Evolutionary conservation across 345 rosid genomes (phyloP).

Genomic region (Raphanus raphanistrum): DNA sequence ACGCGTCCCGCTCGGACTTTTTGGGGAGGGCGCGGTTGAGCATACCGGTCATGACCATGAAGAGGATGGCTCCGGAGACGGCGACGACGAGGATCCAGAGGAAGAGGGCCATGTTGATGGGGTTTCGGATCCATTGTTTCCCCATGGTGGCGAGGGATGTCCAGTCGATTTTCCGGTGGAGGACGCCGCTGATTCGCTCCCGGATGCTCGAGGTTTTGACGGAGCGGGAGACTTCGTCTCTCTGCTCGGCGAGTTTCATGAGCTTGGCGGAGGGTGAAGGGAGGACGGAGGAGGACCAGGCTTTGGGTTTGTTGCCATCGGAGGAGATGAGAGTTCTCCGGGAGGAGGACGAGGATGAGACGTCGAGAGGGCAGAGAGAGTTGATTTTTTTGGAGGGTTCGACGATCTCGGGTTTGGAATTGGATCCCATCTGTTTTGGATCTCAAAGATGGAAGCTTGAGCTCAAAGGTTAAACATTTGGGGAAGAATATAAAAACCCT

Average conservation of each 20-base stretch:
- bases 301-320: conserved; percentile 37
- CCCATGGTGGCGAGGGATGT: conserved; percentile 50
- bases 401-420: conserved; percentile 44
- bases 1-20: conserved; percentile 55
- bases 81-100: conserved; percentile 73
- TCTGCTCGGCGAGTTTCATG: conserved; percentile 59
- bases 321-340: conserved; percentile 44
- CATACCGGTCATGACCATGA: conserved; percentile 98
- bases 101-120: conserved; percentile 73
- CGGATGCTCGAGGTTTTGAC: conserved; percentile 52
- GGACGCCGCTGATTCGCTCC: conserved; percentile 57
- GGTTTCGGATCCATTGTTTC: conserved; percentile 36
- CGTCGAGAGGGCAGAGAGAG: conserved; percentile 40
- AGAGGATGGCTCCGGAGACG: conserved; percentile 87
- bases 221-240: conserved; percentile 65
- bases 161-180: conserved; percentile 71
- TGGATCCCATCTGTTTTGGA: conserved; percentile 46
- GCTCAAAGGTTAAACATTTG: conserved; percentile 32
- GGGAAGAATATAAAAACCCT: conserved; percentile 31
- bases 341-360: conserved; percentile 42
- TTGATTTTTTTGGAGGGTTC: conserved; percentile 39
- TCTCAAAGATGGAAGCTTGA: conserved; percentile 3
- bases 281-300: conserved; percentile 18
- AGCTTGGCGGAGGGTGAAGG: conserved; percentile 67
- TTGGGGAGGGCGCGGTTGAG: conserved; percentile 61